Conservation (phyloP, 164 flowering plant genomes). For the Liriodendron chinense region DNA sequence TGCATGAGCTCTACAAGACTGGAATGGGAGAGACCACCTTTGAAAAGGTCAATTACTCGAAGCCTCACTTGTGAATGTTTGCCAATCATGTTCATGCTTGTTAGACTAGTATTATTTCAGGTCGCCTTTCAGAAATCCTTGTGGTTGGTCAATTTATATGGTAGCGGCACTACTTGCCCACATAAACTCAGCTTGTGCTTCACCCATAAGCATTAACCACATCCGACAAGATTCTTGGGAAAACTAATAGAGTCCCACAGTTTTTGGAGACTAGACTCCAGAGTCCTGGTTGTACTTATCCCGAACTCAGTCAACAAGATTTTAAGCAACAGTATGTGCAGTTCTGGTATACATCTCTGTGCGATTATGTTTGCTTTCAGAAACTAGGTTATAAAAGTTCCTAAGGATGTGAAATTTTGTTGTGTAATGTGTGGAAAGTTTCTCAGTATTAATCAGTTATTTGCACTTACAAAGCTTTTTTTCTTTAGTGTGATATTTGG, state of each 20-base stretch:
- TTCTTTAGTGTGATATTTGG: background rate
- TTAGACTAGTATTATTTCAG: background rate
- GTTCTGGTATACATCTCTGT: no score
- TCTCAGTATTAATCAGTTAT: no score
- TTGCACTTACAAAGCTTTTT: background rate
- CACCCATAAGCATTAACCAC: background rate
- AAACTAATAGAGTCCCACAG: background rate
- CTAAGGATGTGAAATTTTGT: no score
- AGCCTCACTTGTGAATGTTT: background rate
- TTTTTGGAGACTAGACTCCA: no score
- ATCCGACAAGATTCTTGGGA: background rate
- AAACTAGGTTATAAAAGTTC: no score
- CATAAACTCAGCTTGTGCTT: background rate
- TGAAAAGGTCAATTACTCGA: slow-evolving; percentile 59
- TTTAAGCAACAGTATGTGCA: no score
- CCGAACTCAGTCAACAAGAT: no score
- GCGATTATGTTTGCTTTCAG: no score
- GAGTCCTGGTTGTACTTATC: no score
- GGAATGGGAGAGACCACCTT: slow-evolving; percentile 92
- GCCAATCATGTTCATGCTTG: background rate
- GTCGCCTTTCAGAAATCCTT: background rate
- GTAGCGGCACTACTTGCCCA: background rate
- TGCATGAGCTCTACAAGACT: slow-evolving; percentile 83
- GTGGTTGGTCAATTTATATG: background rate
- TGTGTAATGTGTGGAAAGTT: no score